Conservation (phyloP, 768 basidiomycete genomes). For the Flagelloscypha sp. region DNA sequence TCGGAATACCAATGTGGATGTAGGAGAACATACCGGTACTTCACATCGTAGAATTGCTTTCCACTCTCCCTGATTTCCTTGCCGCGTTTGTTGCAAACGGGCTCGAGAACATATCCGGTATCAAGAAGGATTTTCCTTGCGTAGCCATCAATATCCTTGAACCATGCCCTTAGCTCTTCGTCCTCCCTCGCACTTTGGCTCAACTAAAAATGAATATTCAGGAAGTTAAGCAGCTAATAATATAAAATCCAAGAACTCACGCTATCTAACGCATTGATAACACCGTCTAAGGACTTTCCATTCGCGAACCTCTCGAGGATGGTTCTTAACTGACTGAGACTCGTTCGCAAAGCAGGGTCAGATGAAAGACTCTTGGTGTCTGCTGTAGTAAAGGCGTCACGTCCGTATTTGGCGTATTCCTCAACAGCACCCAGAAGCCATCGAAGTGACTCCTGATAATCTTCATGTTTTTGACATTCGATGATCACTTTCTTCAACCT, state of each 20-base stretch:
- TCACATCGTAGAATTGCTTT: conserved; percentile 66
- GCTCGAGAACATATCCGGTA: conserved; percentile 79
- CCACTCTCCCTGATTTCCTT: conserved; percentile 59
- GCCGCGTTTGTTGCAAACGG: conserved; percentile 61
- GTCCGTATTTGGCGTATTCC: conserved; percentile 51
- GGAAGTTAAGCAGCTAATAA: too few species aligned
- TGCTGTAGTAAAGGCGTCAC: conserved; percentile 13
- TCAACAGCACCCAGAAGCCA: conserved; percentile 63
- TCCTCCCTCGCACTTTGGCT: conserved; percentile 72
- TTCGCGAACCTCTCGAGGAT: conserved; percentile 91
- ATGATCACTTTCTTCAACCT: conserved; percentile 52
- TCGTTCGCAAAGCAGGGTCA: conserved; percentile 49
- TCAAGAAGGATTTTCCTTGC: conserved; percentile 68
- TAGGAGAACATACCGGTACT: too few species aligned
- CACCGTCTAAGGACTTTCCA: conserved; percentile 50
- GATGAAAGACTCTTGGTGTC: conserved; percentile 18
- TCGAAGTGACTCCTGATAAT: conserved; percentile 76
- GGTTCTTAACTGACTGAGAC: conserved; percentile 59
- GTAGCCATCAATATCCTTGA: conserved; percentile 51
- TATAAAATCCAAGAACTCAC: too few species aligned
- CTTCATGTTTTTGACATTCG: conserved; percentile 87
- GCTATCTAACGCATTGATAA: conserved; percentile 66
- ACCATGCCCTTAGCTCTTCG: conserved; percentile 68
- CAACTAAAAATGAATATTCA: too few species aligned
- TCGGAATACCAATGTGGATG: too few species aligned